phyloP scores from a whole-genome alignment of 805 yeast genomes.

The Yamadazyma akitaensis region DNA sequence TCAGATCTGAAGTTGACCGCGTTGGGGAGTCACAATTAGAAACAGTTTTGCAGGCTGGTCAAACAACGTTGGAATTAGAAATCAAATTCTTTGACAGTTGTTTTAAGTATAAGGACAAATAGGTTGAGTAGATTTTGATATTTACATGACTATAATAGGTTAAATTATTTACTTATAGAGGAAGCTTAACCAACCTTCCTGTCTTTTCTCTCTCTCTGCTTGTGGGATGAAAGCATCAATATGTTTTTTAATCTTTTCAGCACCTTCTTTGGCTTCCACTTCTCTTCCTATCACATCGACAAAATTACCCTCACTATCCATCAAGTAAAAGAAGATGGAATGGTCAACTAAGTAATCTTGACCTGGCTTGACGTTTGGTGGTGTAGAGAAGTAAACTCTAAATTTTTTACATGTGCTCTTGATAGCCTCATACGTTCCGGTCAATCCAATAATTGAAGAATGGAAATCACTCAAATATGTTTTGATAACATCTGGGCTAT shows the following conservation, averaged over 20 bases:
- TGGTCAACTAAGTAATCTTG: constrained; percentile 97
- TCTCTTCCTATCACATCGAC: constrained; percentile 94
- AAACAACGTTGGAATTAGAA: constrained; percentile 37
- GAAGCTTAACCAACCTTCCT: constrained; percentile 58
- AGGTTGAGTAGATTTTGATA: not conserved
- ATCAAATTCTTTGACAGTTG: constrained; percentile 47
- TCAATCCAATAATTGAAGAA: constrained; percentile 81
- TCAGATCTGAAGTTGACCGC: constrained; percentile 41
- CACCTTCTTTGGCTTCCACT: constrained; percentile 74
- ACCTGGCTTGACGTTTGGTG: constrained; percentile 89
- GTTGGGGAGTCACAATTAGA: constrained; percentile 19
- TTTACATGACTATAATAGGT: not conserved
- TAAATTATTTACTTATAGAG: constrained; percentile 40
- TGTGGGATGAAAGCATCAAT: constrained; percentile 73
- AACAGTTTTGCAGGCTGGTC: constrained; percentile 24
- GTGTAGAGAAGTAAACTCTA: constrained; percentile 97
- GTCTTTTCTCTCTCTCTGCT: constrained; percentile 63
- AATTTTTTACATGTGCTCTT: constrained; percentile 83
- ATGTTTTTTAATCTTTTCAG: constrained; percentile 70
- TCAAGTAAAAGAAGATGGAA: constrained; percentile 91
- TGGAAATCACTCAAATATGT: constrained; percentile 88
- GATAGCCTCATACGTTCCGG: constrained; percentile 85
- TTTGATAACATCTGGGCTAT: constrained; percentile 78
- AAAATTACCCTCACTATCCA: constrained; percentile 98
- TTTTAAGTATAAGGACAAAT: constrained; percentile 24